These are phyloP conservation scores for Coprinellus micaceus DNA, from an alignment of 768 basidiomycete species.

Conservation along the genomic window DNA sequence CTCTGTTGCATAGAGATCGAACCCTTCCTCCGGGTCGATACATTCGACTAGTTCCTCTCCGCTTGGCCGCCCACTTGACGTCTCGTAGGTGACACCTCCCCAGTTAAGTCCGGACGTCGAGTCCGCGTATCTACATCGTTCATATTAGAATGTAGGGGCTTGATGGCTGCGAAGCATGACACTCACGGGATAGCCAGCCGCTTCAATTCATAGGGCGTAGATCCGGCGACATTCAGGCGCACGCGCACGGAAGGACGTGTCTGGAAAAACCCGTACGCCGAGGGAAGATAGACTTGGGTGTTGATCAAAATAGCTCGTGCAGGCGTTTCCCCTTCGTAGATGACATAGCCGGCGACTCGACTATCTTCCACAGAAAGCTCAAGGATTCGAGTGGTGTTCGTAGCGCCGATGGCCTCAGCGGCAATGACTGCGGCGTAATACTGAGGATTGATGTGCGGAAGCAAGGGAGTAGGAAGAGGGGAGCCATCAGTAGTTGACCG, in stretches of 20 bases:
- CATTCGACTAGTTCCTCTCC: constrained; percentile 31
- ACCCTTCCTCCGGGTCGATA: constrained; percentile 26
- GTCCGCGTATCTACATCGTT: constrained; percentile 41
- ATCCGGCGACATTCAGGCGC: constrained; percentile 32
- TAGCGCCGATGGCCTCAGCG: constrained; percentile 51
- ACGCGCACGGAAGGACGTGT: constrained; percentile 34
- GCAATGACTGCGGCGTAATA: constrained; percentile 64
- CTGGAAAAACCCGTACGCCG: constrained; percentile 28
- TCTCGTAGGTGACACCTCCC: constrained; percentile 59
- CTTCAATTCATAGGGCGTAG: constrained; percentile 37
- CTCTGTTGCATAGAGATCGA: constrained; percentile 47
- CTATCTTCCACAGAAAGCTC: constrained; percentile 46
- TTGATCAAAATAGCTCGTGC: constrained; percentile 56
- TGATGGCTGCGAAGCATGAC: constrained; percentile 2
- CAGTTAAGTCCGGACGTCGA: constrained; percentile 48
- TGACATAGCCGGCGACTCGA: constrained; percentile 59
- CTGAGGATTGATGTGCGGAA: constrained; percentile 58
- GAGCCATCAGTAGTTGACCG: constrained; percentile 56
- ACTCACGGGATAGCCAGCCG: constrained; percentile 44
- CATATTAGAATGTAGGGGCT: no score
- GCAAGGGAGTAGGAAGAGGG: constrained; percentile 42
- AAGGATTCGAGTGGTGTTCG: constrained; percentile 33
- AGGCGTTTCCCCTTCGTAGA: constrained; percentile 45
- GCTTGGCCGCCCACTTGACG: constrained; percentile 35
- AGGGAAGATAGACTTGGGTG: constrained; percentile 44